Evolutionary conservation across 2,329 filamentous ascomycete species (phyloP), one percentile per base, ranked within the genome.

Genomic region (Hymenoscyphus scutula): DNA sequence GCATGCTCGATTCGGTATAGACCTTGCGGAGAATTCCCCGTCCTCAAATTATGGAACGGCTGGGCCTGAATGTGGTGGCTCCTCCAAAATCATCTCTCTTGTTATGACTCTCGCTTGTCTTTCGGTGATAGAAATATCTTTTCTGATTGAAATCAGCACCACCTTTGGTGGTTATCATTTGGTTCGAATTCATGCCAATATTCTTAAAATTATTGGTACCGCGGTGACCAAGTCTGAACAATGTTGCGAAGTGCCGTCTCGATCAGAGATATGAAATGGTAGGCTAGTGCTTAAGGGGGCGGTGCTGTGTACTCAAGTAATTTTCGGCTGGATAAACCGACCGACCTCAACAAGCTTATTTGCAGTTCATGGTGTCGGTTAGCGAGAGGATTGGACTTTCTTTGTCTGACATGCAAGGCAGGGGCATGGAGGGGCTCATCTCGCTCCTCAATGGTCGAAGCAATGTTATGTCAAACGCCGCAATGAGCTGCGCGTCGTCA

Each of bases 221-320:
- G 45, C 19, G 45, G 19, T 25, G 19, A 11, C 19, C 34, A 13
- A 10, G 45, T 10, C 19, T 8, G 11, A 23, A 13, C n/a, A 51
- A 51, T 10, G 10, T 51, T 25, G 45, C 45, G 19, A 51, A 51
- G 13, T 27, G 11, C 45, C 45, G 45, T 10, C 45, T 23, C 45
- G 13, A 25, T 19, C 13, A 51, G 5, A 25, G 23, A 25, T 25
- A 51, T 23, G n/a, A n/a, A 51, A 19, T 25, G 19, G 45, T 51
- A 51, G 13, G 45, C 45, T 25, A 51, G 45, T 19, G 45, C 45
- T 51, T 10, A 51, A 51, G 45, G 45, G 45, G 45, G 45, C 45
- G 23, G 45, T 51, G 45, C 45, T 51, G 45, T 51, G 25, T 51
- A 51, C 45, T 10, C 45, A 51, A 30, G 53, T 54, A 32, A 54